Conservation (phyloP, 2,329 filamentous ascomycete genomes). For the Diplodia sapinea region DNA sequence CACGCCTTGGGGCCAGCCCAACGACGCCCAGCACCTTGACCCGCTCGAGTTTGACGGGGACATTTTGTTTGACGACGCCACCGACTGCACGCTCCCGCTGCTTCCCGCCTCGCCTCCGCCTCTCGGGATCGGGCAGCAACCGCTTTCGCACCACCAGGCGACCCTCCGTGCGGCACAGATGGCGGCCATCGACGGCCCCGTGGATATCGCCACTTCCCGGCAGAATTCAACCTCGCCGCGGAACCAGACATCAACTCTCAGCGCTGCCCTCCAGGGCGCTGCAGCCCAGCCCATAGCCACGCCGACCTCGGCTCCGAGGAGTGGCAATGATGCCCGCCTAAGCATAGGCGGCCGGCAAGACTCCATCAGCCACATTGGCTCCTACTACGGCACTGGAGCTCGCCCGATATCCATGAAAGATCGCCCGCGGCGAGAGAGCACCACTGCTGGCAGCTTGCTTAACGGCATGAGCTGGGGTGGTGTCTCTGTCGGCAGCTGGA, state of each 20-base stretch:
- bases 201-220: slow-evolving; percentile 64
- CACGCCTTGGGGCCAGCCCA: slow-evolving; percentile 41
- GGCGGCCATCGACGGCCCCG: slow-evolving; percentile 48
- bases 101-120: slow-evolving; percentile 44
- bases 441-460: slow-evolving; percentile 65
- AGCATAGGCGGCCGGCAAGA: slow-evolving; percentile 55
- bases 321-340: slow-evolving; percentile 42
- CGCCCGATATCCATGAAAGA: slow-evolving; percentile 67
- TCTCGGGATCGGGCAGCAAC: slow-evolving; percentile 5
- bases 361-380: slow-evolving; percentile 58
- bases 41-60: slow-evolving; percentile 41
- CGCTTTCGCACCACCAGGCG: not conserved
- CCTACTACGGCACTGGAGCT: slow-evolving; percentile 63
- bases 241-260: slow-evolving; percentile 68
- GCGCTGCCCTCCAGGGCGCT: slow-evolving; percentile 62
- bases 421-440: slow-evolving; percentile 62
- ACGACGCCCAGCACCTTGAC: slow-evolving; percentile 41
- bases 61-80: slow-evolving; percentile 49
- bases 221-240: slow-evolving; percentile 65
- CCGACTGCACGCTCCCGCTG: slow-evolving; percentile 50
- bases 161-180: slow-evolving; percentile 18
- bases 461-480: slow-evolving; percentile 97
- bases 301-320: slow-evolving; percentile 51
- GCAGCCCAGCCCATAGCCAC: slow-evolving; percentile 38
- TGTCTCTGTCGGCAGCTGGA: slow-evolving; percentile 94